phyloP scores from a whole-genome alignment of 495 filamentous ascomycete species.

The Neurospora sp. region DNA sequence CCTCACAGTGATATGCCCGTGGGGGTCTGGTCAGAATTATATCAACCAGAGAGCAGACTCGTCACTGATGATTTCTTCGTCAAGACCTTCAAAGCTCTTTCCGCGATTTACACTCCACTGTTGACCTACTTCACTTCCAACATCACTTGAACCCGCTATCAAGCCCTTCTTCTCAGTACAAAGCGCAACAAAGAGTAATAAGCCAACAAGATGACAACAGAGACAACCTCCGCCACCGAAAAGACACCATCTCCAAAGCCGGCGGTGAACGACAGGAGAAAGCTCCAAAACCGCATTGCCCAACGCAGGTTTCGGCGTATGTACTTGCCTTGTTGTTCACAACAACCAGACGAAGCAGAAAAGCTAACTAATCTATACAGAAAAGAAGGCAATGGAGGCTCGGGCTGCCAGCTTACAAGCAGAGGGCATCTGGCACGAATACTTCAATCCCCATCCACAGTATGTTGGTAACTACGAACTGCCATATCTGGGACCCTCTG shows the following conservation, averaged over 20 bases:
- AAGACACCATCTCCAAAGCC: not conserved
- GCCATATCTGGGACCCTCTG: not conserved
- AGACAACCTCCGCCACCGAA: not conserved
- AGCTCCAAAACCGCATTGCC: conserved; percentile 3
- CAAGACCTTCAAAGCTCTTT: not conserved
- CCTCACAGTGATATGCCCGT: not conserved
- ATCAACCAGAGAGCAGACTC: not conserved
- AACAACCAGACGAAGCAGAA: not conserved
- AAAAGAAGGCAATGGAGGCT: conserved; percentile 4
- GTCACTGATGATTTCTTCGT: not conserved
- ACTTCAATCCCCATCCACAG: not conserved
- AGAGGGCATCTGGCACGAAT: conserved; percentile 2
- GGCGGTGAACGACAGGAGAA: conserved; percentile 1
- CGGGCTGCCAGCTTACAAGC: not conserved
- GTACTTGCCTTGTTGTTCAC: not conserved
- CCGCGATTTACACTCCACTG: not conserved
- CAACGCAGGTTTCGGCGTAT: conserved; percentile 3
- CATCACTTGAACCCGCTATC: not conserved
- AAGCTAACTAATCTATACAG: not conserved
- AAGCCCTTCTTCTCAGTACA: not conserved
- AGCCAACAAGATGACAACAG: not conserved
- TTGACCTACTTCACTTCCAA: not conserved
- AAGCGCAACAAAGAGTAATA: not conserved
- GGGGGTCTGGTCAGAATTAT: not conserved
- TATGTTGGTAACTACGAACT: not conserved